Conservation (phyloP, 495 filamentous ascomycete species). For the Hypoxylon rickii region DNA sequence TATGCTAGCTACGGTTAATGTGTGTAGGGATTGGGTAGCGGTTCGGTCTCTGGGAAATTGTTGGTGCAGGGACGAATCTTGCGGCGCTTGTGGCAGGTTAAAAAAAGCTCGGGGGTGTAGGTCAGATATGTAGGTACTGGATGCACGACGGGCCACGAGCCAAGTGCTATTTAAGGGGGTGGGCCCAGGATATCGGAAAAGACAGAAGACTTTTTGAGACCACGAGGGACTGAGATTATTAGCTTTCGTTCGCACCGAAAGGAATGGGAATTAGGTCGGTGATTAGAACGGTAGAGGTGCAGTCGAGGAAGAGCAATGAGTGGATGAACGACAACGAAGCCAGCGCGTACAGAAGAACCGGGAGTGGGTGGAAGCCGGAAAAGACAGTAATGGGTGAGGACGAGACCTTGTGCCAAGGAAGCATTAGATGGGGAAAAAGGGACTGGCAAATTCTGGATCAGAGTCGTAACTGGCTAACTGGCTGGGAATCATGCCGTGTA, state of each 20-base stretch:
- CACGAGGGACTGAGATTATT: constrained; percentile 9
- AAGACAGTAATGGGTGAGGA: constrained; percentile 36
- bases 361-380: constrained; percentile 30
- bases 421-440: constrained; percentile 36
- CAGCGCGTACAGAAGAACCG: constrained; percentile 35
- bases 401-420: constrained; percentile 36
- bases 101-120: constrained; percentile 32
- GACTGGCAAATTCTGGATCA: constrained; percentile 34
- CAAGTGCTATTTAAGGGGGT: constrained; percentile 12
- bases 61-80: constrained; percentile 23
- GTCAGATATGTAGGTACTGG: constrained; percentile 35
- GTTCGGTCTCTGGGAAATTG: constrained; percentile 16
- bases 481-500: constrained; percentile 25
- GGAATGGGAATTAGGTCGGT: constrained; percentile 33
- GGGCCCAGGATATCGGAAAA: constrained; percentile 20
- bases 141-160: constrained; percentile 29
- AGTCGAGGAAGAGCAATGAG: constrained; percentile 29
- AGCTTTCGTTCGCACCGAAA: constrained; percentile 27
- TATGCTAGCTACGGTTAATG: constrained; percentile 5
- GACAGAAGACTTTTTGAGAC: constrained; percentile 9
- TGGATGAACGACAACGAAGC: constrained; percentile 35
- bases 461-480: constrained; percentile 32
- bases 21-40: constrained; percentile 3
- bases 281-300: constrained; percentile 28
- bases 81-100: constrained; percentile 21